Conservation (phyloP, 2,329 filamentous ascomycete genomes). For the Claviceps paspali region DNA sequence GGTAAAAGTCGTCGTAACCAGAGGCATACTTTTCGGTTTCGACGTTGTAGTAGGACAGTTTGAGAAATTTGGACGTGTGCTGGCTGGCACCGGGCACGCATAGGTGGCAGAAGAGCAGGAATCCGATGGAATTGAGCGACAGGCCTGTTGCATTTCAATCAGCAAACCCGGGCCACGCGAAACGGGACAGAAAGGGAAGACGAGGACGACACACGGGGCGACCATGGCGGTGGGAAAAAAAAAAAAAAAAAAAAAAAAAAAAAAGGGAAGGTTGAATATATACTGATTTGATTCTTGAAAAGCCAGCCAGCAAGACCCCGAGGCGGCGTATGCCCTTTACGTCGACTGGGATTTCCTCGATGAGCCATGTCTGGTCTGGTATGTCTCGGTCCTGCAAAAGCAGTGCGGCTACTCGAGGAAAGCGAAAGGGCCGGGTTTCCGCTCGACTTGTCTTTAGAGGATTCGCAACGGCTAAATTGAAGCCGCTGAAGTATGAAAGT, state of each 20-base stretch:
- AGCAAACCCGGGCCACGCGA: too few relatives aligned
- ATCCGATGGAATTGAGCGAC: slow-evolving; percentile 42
- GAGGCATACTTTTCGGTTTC: slow-evolving; percentile 54
- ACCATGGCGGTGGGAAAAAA: not conserved
- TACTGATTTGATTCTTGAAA: not conserved
- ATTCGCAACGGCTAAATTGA: too few relatives aligned
- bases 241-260: not conserved
- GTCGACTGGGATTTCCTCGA: not conserved
- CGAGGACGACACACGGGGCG: too few relatives aligned
- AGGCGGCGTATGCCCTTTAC: not conserved
- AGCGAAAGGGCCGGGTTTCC: too few relatives aligned
- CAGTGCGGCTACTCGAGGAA: too few relatives aligned
- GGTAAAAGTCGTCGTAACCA: slow-evolving; percentile 63
- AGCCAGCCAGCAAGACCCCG: not conserved
- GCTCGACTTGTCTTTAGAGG: too few relatives aligned
- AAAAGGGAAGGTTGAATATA: not conserved
- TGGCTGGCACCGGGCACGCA: slow-evolving; percentile 65
- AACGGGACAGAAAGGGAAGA: too few relatives aligned
- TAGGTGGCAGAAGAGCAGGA: slow-evolving; percentile 66
- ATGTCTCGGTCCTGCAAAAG: too few relatives aligned
- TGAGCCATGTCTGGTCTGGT: too few relatives aligned
- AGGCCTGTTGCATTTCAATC: not conserved
- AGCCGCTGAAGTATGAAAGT: too few relatives aligned
- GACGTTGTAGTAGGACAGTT: slow-evolving; percentile 67
- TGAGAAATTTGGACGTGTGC: slow-evolving; percentile 73